Evolutionary conservation across 495 filamentous ascomycete genomes (phyloP), one percentile per base, ranked within the genome.

Genomic region (Tricharina praecox): DNA sequence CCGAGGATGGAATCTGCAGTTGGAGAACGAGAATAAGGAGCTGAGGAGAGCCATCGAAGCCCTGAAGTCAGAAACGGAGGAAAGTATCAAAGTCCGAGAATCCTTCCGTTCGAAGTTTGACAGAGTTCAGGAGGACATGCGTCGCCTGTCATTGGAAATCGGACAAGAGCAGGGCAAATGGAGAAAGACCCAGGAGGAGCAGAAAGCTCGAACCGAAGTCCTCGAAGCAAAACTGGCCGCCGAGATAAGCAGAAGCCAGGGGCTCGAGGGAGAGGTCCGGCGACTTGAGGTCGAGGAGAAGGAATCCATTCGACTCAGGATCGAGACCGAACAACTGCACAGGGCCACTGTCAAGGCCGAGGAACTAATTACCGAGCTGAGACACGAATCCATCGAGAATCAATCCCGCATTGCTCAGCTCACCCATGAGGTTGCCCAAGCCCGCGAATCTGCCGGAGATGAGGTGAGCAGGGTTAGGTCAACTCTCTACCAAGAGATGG

Each of bases 81-180:
- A 95, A 63, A 83, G 78, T 61, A 75, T 82, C 60, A 73, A 76
- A 51, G 71, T 81, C 51, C 77, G 85, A 44, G 81, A 86, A 53
- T 73, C 68, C 54, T 79, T 93, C 66, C 76, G 82, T 51, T 69
- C 70, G 56, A 88, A 86, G 60, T 79, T 93, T 56, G 75, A 85
- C 53, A 72, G 70, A 45, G 65, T 96, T 39, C 85, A 94, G 65
- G 73, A 81, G 53, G 82, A 94, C 47, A 84, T 96, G 79, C 72
- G 76, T 9, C 68, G 65, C 43, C 76, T 82, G n/a, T 77, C 79
- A 46, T 70, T 71, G 35, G 79, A 92, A 44, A 76, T 93, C 45
- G 75, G 76, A 13, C 73, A 78, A 47, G 85, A 94, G 58, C 84
- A 85, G 56, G 73, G 78, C n/a, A 67, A 71, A 19, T 84, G 77